phyloP scores from a whole-genome alignment of 2,329 filamentous ascomycete species.

The Cladorrhinum sp. region DNA sequence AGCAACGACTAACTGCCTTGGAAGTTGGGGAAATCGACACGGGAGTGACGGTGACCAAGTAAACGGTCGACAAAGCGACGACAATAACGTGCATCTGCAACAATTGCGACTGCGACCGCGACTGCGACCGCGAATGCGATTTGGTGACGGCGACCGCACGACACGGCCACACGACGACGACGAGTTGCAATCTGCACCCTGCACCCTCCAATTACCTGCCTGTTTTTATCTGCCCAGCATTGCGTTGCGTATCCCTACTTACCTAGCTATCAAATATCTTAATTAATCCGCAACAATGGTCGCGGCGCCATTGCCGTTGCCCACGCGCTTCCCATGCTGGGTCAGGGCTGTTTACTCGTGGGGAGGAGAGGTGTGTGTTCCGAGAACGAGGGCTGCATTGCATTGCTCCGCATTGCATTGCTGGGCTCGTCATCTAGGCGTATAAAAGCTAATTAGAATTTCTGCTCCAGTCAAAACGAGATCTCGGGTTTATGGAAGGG shows the following conservation, averaged over 20 bases:
- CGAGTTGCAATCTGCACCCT: not conserved
- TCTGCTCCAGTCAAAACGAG: slow-evolving; percentile 70
- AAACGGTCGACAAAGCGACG: not conserved
- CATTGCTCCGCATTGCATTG: not conserved
- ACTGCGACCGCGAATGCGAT: not conserved
- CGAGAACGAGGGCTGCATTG: not conserved
- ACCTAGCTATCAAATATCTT: not conserved
- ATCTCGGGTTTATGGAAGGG: slow-evolving; percentile 94
- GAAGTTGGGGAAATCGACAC: not conserved
- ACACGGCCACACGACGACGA: not conserved
- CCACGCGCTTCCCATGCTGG: slow-evolving; percentile 84
- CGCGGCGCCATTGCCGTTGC: slow-evolving; percentile 58
- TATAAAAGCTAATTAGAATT: slow-evolving; percentile 17
- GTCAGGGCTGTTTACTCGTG: slow-evolving; percentile 88
- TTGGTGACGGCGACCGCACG: not conserved
- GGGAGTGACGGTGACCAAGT: not conserved
- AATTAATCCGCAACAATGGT: slow-evolving; percentile 41
- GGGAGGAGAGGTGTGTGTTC: slow-evolving; percentile 71
- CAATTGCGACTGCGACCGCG: not conserved
- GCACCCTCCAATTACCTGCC: not conserved
- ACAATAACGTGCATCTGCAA: not conserved
- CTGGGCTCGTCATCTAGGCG: not conserved
- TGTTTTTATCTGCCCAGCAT: not conserved
- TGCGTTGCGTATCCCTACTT: not conserved
- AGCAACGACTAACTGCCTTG: not conserved